A percentile compares a stretch with the other conserved stretches of the same genome.
Conservation (phyloP, 2,329 filamentous ascomycete genomes). For the Fusarium nisikadoi region DNA sequence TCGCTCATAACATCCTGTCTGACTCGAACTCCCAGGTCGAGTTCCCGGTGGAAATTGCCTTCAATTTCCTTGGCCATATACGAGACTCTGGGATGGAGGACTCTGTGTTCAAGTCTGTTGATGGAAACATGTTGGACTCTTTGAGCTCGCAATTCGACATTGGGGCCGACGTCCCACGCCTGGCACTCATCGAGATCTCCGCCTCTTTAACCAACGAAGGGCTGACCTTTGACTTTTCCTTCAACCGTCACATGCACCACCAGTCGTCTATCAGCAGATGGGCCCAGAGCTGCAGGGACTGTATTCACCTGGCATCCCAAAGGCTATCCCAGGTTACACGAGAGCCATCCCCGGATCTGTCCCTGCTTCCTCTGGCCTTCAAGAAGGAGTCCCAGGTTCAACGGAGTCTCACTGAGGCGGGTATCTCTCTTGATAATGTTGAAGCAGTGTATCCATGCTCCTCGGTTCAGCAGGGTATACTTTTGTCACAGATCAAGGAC, state of each 20-base stretch:
- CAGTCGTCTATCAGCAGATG: neutral
- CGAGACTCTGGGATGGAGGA: neutral
- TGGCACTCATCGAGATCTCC: slow-evolving; percentile 32
- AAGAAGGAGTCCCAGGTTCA: neutral
- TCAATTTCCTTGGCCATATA: slow-evolving; percentile 37
- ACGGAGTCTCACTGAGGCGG: neutral
- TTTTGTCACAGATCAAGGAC: slow-evolving; percentile 33
- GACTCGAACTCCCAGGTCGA: neutral
- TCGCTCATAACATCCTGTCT: slow-evolving; percentile 14
- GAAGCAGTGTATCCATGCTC: slow-evolving; percentile 39
- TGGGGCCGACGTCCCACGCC: slow-evolving; percentile 15
- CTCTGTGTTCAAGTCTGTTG: slow-evolving; percentile 10
- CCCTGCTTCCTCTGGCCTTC: slow-evolving; percentile 19
- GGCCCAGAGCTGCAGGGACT: neutral
- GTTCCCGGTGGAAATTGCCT: slow-evolving; percentile 28
- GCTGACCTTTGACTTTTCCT: slow-evolving; percentile 17
- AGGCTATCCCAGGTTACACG: neutral
- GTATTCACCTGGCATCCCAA: neutral
- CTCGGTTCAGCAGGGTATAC: slow-evolving; percentile 36
- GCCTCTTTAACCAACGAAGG: neutral
- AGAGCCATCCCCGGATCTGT: neutral
- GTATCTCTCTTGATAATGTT: neutral
- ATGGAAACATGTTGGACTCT: slow-evolving; percentile 2
- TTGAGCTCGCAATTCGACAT: slow-evolving; percentile 18
- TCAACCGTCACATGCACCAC: slow-evolving; percentile 16